Conservation (phyloP, 1,139 yeast genomes). For the Diutina rugosa region DNA sequence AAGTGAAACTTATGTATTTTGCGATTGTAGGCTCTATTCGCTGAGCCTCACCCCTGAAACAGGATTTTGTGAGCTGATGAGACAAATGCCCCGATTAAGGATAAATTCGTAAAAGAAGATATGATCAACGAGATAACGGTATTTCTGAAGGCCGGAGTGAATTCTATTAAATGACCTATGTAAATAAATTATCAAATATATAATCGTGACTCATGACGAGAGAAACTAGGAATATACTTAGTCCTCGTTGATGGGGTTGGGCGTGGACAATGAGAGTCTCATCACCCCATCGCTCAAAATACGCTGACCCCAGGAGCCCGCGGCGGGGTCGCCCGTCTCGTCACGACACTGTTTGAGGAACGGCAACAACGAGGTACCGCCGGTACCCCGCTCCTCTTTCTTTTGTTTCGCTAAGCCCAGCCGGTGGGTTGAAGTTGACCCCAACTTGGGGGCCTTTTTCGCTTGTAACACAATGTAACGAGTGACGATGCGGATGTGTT, state of each 20-base stretch:
- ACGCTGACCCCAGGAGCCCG: conserved; percentile 80
- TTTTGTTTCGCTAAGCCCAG: conserved; percentile 46
- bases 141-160: background rate
- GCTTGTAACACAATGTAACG: conserved; percentile 78
- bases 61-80: background rate
- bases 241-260: conserved; percentile 8
- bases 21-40: too few relatives aligned
- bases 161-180: background rate
- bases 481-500: conserved; percentile 86
- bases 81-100: background rate
- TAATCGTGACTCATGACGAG: background rate
- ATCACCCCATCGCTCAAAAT: conserved; percentile 50
- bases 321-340: conserved; percentile 88
- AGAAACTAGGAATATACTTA: background rate
- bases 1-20: too few relatives aligned
- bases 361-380: conserved; percentile 86
- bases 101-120: too few relatives aligned
- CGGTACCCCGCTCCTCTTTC: conserved; percentile 68
- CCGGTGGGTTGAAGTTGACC: conserved; percentile 42
- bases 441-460: conserved; percentile 34
- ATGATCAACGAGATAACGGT: too few relatives aligned
- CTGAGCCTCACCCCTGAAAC: background rate
- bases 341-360: conserved; percentile 91
- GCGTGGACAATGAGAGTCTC: conserved; percentile 21
- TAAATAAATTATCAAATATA: too few relatives aligned